Evolutionary conservation across 345 rosid genomes (phyloP).

Genomic region (Litchi chinensis): DNA sequence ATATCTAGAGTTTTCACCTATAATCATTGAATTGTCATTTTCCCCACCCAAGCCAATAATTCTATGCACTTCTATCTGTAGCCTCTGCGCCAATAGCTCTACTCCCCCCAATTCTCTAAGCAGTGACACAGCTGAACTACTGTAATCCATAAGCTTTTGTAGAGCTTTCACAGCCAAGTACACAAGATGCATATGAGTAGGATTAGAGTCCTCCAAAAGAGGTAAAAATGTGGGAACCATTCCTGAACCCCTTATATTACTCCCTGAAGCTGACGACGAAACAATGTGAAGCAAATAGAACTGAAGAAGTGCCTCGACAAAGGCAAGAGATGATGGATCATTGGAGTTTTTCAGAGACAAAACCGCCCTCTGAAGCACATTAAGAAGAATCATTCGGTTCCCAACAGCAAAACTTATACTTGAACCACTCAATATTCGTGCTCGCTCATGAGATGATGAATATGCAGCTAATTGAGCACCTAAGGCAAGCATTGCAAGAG

Average conservation of each 20-base stretch:
- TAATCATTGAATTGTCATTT: slow-evolving; percentile 55
- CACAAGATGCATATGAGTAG: slow-evolving; percentile 85
- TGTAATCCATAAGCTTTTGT: slow-evolving; percentile 95
- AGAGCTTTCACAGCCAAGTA: slow-evolving; percentile 88
- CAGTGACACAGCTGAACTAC: slow-evolving; percentile 84
- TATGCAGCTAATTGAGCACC: slow-evolving; percentile 96
- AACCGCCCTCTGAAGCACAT: slow-evolving; percentile 95
- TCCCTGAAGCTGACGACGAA: slow-evolving; percentile 93
- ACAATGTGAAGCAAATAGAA: slow-evolving; percentile 94
- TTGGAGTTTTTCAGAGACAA: slow-evolving; percentile 71
- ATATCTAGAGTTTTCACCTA: slow-evolving; percentile 60
- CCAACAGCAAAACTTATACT: slow-evolving; percentile 91
- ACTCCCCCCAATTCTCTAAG: slow-evolving; percentile 93
- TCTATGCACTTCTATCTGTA: slow-evolving; percentile 81
- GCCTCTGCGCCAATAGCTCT: slow-evolving; percentile 87
- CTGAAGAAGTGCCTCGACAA: slow-evolving; percentile 94
- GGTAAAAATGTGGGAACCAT: slow-evolving; percentile 96
- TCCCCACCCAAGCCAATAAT: slow-evolving; percentile 55
- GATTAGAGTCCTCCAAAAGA: slow-evolving; percentile 83
- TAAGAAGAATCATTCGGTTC: slow-evolving; percentile 85
- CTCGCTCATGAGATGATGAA: slow-evolving; percentile 92
- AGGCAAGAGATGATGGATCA: slow-evolving; percentile 86
- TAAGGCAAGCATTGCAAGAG: slow-evolving; percentile 93
- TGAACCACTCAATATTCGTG: slow-evolving; percentile 89
- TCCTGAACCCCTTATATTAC: slow-evolving; percentile 90